A percentile compares a stretch with the other conserved stretches of the same genome.
phyloP scores from a whole-genome alignment of 2,329 filamentous ascomycete genomes.

The Penicillium verrucosum region DNA sequence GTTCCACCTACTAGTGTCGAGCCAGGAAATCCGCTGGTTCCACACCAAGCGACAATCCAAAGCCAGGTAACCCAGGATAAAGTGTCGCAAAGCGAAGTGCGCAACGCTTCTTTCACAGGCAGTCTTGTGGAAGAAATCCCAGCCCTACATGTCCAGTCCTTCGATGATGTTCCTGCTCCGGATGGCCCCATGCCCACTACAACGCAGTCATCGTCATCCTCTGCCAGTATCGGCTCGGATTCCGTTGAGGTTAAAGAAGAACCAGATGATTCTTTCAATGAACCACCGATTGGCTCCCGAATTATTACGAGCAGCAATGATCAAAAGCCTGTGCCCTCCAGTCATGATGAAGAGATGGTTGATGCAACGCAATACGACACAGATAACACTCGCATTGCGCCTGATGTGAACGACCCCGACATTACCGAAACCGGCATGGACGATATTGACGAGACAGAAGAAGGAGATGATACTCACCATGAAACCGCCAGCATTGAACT shows the following conservation, averaged over 20 bases:
- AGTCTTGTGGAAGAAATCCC: slow-evolving; percentile 27
- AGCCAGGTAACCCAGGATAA: not conserved
- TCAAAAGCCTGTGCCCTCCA: not conserved
- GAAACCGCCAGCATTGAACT: slow-evolving; percentile 40
- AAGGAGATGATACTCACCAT: slow-evolving; percentile 22
- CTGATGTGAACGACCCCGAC: not conserved
- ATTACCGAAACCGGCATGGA: not conserved
- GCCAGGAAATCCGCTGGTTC: not conserved
- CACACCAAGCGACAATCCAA: not conserved
- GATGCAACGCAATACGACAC: not conserved
- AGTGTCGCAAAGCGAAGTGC: not conserved
- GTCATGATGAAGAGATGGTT: not conserved
- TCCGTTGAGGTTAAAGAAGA: not conserved
- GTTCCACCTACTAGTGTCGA: slow-evolving; percentile 2
- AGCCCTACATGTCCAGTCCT: slow-evolving; percentile 25
- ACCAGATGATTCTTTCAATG: not conserved
- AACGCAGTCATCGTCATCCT: not conserved
- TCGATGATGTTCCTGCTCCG: slow-evolving; percentile 8
- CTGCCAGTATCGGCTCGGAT: not conserved
- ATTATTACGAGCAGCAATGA: not conserved
- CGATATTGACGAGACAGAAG: slow-evolving; percentile 13
- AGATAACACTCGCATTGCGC: not conserved
- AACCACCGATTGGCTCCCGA: not conserved
- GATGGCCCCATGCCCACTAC: not conserved
- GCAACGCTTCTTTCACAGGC: slow-evolving; percentile 24